These are phyloP conservation scores for Fusarium anthophilum DNA, from an alignment of 2,329 filamentous ascomycete genomes.

Conservation along the genomic window DNA sequence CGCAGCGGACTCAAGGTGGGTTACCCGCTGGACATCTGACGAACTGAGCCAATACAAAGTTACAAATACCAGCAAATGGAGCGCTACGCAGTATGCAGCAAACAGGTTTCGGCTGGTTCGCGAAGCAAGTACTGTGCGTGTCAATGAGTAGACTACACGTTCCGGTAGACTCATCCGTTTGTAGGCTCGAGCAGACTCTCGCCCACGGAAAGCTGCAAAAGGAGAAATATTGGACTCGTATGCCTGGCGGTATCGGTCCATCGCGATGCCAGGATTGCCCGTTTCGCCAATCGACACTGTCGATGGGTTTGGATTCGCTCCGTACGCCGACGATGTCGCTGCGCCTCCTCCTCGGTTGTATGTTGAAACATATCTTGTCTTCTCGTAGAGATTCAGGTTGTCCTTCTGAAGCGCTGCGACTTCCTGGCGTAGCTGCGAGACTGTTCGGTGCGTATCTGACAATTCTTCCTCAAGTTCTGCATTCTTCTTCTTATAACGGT, in stretches of 20 bases:
- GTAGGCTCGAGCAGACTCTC: slow-evolving; percentile 90
- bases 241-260: slow-evolving; percentile 88
- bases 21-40: slow-evolving; percentile 71
- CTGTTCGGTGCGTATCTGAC: slow-evolving; percentile 81
- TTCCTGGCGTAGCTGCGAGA: slow-evolving; percentile 89
- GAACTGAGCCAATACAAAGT: slow-evolving; percentile 87
- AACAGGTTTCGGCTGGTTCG: slow-evolving; percentile 93
- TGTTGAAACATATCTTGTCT: slow-evolving; percentile 93
- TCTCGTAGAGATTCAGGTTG: slow-evolving; percentile 95
- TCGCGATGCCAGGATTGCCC: slow-evolving; percentile 68
- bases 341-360: slow-evolving; percentile 79
- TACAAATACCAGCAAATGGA: slow-evolving; percentile 88
- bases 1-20: slow-evolving; percentile 61
- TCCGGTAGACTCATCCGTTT: slow-evolving; percentile 94
- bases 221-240: slow-evolving; percentile 97
- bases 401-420: slow-evolving; percentile 93
- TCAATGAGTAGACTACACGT: slow-evolving; percentile 88
- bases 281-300: slow-evolving; percentile 69
- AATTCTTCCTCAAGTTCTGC: slow-evolving; percentile 89
- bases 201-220: slow-evolving; percentile 94
- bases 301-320: slow-evolving; percentile 78
- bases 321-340: slow-evolving; percentile 71
- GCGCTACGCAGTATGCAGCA: slow-evolving; percentile 86
- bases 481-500: slow-evolving; percentile 98
- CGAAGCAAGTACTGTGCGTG: slow-evolving; percentile 89